Conservation (phyloP, 2,329 filamentous ascomycete species). For the Albophoma yamanashiensis region DNA sequence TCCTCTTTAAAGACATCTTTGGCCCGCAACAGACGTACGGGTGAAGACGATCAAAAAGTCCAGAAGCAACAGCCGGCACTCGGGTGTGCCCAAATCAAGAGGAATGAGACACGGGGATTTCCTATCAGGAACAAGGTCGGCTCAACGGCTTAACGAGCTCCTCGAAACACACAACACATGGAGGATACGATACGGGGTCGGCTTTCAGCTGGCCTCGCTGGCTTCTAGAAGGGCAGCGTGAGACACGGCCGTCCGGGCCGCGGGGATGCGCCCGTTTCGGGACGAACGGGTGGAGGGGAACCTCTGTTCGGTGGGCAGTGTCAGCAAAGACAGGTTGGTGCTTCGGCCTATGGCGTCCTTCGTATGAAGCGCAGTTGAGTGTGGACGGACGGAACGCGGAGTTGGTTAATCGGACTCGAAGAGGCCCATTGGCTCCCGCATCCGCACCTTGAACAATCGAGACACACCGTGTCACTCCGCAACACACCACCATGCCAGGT, state of each 20-base stretch:
- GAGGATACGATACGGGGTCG: too few species aligned
- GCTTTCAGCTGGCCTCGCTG: constrained; percentile 1
- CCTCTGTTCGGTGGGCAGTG: not conserved
- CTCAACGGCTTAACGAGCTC: not conserved
- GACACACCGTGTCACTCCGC: not conserved
- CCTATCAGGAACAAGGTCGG: not conserved
- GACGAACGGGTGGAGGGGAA: constrained; percentile 1
- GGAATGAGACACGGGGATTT: not conserved
- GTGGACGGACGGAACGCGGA: not conserved
- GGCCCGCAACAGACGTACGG: not conserved
- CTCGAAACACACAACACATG: not conserved
- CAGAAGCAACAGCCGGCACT: not conserved
- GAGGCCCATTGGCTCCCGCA: not conserved
- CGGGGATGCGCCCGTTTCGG: not conserved
- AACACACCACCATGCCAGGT: not conserved
- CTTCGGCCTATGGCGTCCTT: not conserved
- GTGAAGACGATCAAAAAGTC: not conserved
- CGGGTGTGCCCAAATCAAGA: not conserved
- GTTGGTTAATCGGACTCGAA: not conserved
- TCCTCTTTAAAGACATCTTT: not conserved
- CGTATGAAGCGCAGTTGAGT: not conserved
- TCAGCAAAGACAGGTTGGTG: not conserved
- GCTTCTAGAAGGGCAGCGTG: constrained; percentile 7
- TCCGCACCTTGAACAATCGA: not conserved
- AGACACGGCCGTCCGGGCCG: constrained; percentile 3